Evolutionary conservation across 2,329 filamentous ascomycete species (phyloP).

Genomic region (Cladosporium sp.): DNA sequence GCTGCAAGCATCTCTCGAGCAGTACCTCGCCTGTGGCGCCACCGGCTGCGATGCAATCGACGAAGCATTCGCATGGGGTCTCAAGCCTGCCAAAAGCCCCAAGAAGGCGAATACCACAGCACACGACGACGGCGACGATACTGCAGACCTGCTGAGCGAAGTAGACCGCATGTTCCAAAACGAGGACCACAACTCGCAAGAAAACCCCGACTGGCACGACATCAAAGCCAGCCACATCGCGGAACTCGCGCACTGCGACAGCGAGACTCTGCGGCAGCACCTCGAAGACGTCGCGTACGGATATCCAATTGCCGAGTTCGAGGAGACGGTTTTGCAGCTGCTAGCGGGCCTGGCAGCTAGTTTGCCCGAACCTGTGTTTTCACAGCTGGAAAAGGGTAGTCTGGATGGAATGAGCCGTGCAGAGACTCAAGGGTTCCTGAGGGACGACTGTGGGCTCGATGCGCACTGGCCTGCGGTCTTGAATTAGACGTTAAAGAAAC

Average conservation of each 20-base stretch:
- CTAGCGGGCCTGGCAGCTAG: slow-evolving; percentile 47
- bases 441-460: slow-evolving; percentile 28
- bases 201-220: slow-evolving; percentile 40
- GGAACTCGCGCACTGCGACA: slow-evolving; percentile 28
- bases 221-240: slow-evolving; percentile 40
- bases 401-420: slow-evolving; percentile 42
- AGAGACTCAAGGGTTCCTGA: slow-evolving; percentile 43
- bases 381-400: slow-evolving; percentile 55
- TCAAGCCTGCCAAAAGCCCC: slow-evolving; percentile 25
- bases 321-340: slow-evolving; percentile 44
- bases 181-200: slow-evolving; percentile 32
- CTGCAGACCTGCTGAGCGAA: slow-evolving; percentile 29
- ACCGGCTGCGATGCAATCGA: slow-evolving; percentile 42
- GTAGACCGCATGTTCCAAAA: slow-evolving; percentile 42
- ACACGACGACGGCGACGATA: slow-evolving; percentile 26
- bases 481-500: neutral
- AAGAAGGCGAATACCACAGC: neutral
- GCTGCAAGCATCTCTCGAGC: slow-evolving; percentile 54
- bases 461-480: slow-evolving; percentile 3
- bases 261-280: slow-evolving; percentile 32
- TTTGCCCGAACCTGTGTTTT: slow-evolving; percentile 51
- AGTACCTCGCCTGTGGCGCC: slow-evolving; percentile 45
- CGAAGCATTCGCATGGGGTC: slow-evolving; percentile 52
- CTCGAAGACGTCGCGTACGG: slow-evolving; percentile 34
- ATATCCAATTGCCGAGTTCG: slow-evolving; percentile 40